Percentiles rank a stretch among this genome's conserved stretches.
Evolutionary conservation across 2,329 filamentous ascomycete genomes (phyloP).

Genomic region (Cladosporium sphaerospermum): DNA sequence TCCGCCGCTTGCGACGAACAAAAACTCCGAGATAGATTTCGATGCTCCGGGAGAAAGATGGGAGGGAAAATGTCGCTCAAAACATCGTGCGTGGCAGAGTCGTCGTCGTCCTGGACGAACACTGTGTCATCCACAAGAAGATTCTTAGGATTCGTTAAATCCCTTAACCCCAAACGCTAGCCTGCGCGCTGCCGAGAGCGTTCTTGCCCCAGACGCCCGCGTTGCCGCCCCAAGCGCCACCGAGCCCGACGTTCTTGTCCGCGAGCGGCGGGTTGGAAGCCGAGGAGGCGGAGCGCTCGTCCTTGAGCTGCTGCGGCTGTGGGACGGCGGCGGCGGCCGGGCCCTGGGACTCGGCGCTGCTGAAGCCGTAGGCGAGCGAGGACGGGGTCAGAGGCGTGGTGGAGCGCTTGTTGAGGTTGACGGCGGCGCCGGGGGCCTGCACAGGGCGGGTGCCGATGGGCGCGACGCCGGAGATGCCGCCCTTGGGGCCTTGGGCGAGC

Average conservation of each 20-base stretch:
- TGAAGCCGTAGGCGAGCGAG: conserved; percentile 69
- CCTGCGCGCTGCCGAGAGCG: conserved; percentile 59
- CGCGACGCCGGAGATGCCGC: conserved; percentile 62
- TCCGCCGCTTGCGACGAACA: too few relatives aligned
- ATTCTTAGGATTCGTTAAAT: not conserved
- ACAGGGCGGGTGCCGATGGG: conserved; percentile 88
- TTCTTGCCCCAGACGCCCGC: conserved; percentile 81
- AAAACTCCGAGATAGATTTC: conserved; percentile 4
- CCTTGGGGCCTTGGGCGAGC: conserved; percentile 52
- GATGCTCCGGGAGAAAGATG: too few relatives aligned
- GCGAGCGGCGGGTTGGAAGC: conserved; percentile 50
- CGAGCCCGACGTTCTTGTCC: conserved; percentile 41
- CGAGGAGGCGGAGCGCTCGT: conserved; percentile 52
- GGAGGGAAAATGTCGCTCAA: not conserved
- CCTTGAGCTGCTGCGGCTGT: conserved; percentile 44
- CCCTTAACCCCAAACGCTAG: conserved; percentile 83
- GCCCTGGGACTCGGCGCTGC: conserved; percentile 48
- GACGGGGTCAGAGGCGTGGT: conserved; percentile 80
- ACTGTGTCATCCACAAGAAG: not conserved
- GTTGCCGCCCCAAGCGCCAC: conserved; percentile 70
- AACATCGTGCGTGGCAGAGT: too few relatives aligned
- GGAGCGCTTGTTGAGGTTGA: conserved; percentile 68
- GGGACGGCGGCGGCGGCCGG: conserved; percentile 31
- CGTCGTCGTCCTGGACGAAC: not conserved
- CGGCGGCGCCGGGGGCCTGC: conserved; percentile 51